Percentiles rank a stretch among this genome's conserved stretches.
phyloP scores from a whole-genome alignment of 176 grass and related monocot species.

The Zoysia japonica region DNA sequence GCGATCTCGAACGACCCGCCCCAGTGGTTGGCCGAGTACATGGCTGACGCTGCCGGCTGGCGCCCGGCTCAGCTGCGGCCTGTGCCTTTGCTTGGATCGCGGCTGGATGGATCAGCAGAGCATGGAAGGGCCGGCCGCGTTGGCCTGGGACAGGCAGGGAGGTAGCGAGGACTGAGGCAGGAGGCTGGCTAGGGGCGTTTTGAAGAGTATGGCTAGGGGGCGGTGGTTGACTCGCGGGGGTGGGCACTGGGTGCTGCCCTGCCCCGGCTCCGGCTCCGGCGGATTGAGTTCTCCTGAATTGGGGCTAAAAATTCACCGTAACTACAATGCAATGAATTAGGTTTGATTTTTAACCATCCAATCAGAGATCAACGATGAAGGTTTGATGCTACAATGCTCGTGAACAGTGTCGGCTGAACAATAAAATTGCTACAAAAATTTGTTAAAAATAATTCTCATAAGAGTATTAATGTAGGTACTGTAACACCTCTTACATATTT shows the following conservation, averaged over 20 bases:
- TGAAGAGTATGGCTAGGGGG: not conserved
- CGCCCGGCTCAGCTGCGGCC: not conserved
- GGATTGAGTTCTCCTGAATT: too few relatives aligned
- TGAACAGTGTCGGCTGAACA: too few relatives aligned
- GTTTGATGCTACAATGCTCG: too few relatives aligned
- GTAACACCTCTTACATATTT: too few relatives aligned
- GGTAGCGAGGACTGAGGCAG: not conserved
- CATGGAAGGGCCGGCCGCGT: not conserved
- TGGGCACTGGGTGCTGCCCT: not conserved
- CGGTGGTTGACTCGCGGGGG: not conserved
- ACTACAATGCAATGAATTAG: too few relatives aligned
- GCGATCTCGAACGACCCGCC: conserved; percentile 88
- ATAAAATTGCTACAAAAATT: too few relatives aligned
- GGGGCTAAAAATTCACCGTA: too few relatives aligned
- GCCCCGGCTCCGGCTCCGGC: not conserved
- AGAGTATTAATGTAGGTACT: too few relatives aligned
- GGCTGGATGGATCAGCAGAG: conserved; percentile 12
- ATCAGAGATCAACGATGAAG: too few relatives aligned
- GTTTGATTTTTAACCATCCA: too few relatives aligned
- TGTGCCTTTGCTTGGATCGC: not conserved
- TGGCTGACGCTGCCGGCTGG: conserved; percentile 16
- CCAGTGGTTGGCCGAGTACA: conserved; percentile 82
- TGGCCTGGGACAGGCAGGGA: not conserved
- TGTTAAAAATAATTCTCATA: too few relatives aligned
- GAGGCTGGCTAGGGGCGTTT: not conserved